Base-by-base conservation (phyloP, 345 rosid genomes). In the Trapa incisa region DNA sequence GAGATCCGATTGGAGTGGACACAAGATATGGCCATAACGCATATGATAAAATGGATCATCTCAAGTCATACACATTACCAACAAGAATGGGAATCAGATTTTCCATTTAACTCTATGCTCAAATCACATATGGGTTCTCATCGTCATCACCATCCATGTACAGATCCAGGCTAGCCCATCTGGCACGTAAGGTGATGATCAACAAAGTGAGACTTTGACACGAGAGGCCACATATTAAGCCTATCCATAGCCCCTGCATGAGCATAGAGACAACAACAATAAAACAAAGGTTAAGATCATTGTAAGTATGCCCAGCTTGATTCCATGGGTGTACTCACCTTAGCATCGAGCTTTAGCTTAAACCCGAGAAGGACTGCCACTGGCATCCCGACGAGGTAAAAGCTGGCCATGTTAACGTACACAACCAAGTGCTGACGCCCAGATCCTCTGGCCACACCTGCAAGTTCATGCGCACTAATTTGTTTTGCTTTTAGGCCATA, bases 401-500 rank as follows among this genome's bases (percentile, higher is more conserved):
- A 84, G n/a, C 87, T 77, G 22, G 71, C 81, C 35, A 89, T 68
- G 67, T 89, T 88, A n/a, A 70, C 82, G 64, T 68, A 67, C 1
- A 81, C 79, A 8, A 75, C 98, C 65, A 85, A 48, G 1, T 72
- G 84, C 65, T 92, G 91, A 91, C 93, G 86, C 15, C 91, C 96
- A 7, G 91, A 81, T 47, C 93, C 97, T 76, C 92, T 84, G 0
- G 85, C 84, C 47, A 86, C 89, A 22, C 29, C 29, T 22, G 29
- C 29, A 22, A 22, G 29, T 22, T 22, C 29, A 22, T 22, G 29
- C 29, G 29, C 29, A 22, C 29, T 22, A 22, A 22, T 22, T 22
- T 22, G 29, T 22, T 22, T 22, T 22, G 29, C 29, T 22, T 22
- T 22, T 22, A 22, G 29, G 29, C 29, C 29, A 22, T 22, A 22